Evolutionary conservation across 148 eudicot species (phyloP).

Genomic region (Oxyria digyna): DNA sequence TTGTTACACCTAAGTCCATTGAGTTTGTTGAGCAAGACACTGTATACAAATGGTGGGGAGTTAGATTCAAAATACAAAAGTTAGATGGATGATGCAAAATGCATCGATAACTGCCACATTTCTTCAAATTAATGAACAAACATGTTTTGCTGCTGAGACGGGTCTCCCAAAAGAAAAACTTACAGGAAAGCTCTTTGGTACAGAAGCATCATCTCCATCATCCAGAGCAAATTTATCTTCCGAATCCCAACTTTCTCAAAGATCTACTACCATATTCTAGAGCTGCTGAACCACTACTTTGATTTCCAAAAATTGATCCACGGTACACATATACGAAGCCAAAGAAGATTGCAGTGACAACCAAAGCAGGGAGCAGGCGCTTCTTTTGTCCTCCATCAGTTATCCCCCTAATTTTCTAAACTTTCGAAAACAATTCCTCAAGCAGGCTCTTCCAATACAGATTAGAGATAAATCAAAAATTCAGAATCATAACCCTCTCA

Average conservation of each 20-base stretch:
- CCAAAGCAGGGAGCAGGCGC: background rate
- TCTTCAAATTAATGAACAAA: too few relatives aligned
- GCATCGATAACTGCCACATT: too few relatives aligned
- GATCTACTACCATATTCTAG: conserved; percentile 12
- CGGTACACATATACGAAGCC: too few relatives aligned
- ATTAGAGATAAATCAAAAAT: background rate
- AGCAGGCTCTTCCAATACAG: background rate
- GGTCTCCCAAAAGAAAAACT: too few relatives aligned
- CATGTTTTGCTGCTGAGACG: too few relatives aligned
- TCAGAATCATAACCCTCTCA: background rate
- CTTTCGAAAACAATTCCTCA: background rate
- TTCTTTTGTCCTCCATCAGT: background rate
- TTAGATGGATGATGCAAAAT: too few relatives aligned
- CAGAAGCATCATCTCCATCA: conserved; percentile 3
- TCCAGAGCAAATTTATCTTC: conserved; percentile 2
- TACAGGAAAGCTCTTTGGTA: conserved; percentile 13
- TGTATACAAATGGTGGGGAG: too few relatives aligned
- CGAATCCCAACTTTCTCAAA: conserved; percentile 4
- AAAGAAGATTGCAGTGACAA: background rate
- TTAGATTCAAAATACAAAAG: too few relatives aligned
- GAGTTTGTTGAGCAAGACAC: too few relatives aligned
- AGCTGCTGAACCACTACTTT: conserved; percentile 5
- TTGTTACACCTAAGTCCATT: too few relatives aligned
- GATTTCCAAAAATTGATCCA: background rate
- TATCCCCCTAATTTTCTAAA: conserved; percentile 8